Evolutionary conservation across 2,329 filamentous ascomycete species (phyloP).

Genomic region (Pseudogymnoascus sp.): DNA sequence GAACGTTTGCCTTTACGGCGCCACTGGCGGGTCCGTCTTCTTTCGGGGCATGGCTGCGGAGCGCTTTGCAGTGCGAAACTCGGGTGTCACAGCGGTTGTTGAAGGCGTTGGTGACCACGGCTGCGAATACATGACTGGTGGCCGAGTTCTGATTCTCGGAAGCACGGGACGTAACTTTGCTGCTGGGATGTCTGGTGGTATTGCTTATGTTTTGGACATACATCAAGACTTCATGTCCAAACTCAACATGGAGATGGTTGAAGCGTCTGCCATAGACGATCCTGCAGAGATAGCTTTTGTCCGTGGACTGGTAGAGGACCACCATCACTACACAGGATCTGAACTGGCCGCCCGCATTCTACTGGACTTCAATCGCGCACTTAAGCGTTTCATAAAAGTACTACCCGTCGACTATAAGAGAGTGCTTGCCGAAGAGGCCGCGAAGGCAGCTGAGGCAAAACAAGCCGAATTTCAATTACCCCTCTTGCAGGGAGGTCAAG

Average conservation of each 20-base stretch:
- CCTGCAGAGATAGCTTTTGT: slow-evolving; percentile 83
- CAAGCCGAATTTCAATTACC: slow-evolving; percentile 75
- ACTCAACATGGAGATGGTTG: slow-evolving; percentile 97
- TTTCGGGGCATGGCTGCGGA: slow-evolving; percentile 96
- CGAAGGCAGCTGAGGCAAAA: slow-evolving; percentile 77
- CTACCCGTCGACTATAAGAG: slow-evolving; percentile 95
- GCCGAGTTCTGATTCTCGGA: slow-evolving; percentile 78
- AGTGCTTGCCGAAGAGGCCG: slow-evolving; percentile 75
- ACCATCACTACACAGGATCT: slow-evolving; percentile 95
- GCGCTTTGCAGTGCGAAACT: slow-evolving; percentile 94
- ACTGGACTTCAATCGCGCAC: slow-evolving; percentile 87
- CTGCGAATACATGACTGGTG: slow-evolving; percentile 98
- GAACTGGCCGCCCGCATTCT: slow-evolving; percentile 88
- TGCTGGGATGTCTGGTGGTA: slow-evolving; percentile 96
- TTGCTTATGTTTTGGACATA: slow-evolving; percentile 87
- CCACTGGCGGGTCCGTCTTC: slow-evolving; percentile 83
- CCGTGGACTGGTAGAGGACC: slow-evolving; percentile 86
- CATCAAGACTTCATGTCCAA: slow-evolving; percentile 83
- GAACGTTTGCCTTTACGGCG: slow-evolving; percentile 92
- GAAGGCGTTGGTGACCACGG: slow-evolving; percentile 94
- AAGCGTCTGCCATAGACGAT: slow-evolving; percentile 74
- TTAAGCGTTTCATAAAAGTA: slow-evolving; percentile 87
- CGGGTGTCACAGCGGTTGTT: slow-evolving; percentile 88
- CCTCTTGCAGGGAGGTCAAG: slow-evolving; percentile 58
- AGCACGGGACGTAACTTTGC: slow-evolving; percentile 93